These are phyloP conservation scores for Ammopiptanthus mongolicus DNA, from an alignment of 306 rosid species.

Conservation along the genomic window DNA sequence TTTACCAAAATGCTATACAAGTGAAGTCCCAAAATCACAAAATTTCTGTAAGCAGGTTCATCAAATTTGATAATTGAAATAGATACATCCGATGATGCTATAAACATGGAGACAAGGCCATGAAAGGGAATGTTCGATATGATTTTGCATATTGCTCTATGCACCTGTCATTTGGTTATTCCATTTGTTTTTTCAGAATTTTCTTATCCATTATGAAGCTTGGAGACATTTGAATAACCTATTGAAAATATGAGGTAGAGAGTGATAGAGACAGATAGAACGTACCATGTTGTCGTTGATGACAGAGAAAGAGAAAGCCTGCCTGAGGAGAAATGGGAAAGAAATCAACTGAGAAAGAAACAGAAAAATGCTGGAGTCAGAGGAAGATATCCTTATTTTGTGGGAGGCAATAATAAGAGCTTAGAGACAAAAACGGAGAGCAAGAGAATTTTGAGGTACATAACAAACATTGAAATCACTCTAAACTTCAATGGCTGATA, in stretches of 20 bases:
- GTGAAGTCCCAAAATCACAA: background rate
- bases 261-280: background rate
- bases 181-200: background rate
- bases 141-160: background rate
- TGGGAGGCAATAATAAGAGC: conserved; percentile 33
- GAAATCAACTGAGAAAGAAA: conserved; percentile 32
- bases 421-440: conserved; percentile 51
- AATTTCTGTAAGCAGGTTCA: background rate
- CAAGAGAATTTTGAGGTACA: conserved; percentile 54
- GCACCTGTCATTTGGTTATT: background rate
- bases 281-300: conserved; percentile 59
- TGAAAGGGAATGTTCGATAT: background rate
- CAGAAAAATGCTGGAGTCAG: conserved; percentile 32
- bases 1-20: background rate
- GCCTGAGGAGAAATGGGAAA: conserved; percentile 31
- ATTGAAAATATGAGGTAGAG: background rate
- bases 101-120: conserved; percentile 1
- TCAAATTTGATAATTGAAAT: background rate
- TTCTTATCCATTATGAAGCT: background rate
- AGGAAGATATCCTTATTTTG: conserved; percentile 57
- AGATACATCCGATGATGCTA: background rate
- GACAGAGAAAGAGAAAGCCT: conserved; percentile 24
- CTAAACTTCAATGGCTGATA: conserved; percentile 2
- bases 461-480: conserved; percentile 54
- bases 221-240: background rate